Conservation (phyloP, 2,329 filamentous ascomycete genomes). For the Sordariomycetes sp. region DNA sequence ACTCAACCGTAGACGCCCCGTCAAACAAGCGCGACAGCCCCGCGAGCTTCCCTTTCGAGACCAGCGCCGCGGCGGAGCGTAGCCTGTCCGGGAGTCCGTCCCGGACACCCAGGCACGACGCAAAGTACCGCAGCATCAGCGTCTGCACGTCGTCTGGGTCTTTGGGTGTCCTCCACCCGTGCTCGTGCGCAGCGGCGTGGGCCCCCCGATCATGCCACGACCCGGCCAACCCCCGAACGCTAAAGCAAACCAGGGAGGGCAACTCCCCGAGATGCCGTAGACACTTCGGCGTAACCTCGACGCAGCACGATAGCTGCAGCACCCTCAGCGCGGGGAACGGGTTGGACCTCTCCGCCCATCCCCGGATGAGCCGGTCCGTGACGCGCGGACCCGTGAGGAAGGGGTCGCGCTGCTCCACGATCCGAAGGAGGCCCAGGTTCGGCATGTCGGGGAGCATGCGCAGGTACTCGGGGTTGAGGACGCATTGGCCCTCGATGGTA, state of each 20-base stretch:
- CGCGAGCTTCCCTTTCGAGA: neutral
- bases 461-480: conserved; percentile 23
- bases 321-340: conserved; percentile 33
- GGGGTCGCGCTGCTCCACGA: conserved; percentile 21
- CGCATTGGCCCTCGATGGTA: conserved; percentile 21
- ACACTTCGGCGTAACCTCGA: conserved; percentile 23
- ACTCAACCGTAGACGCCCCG: neutral
- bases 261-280: conserved; percentile 26
- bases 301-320: conserved; percentile 28
- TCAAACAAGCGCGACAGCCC: neutral
- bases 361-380: conserved; percentile 29
- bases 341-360: conserved; percentile 25
- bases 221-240: conserved; percentile 8
- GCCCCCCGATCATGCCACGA: neutral
- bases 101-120: neutral
- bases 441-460: conserved; percentile 24
- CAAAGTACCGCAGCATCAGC: conserved; percentile 4
- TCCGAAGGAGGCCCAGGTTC: conserved; percentile 33
- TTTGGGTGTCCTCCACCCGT: conserved; percentile 18
- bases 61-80: neutral
- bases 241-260: conserved; percentile 29
- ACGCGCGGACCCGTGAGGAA: conserved; percentile 19
- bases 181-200: conserved; percentile 9
- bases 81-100: neutral
- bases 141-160: conserved; percentile 4